Evolutionary conservation across 768 basidiomycete species (phyloP).

Genomic region (Russula compacta): DNA sequence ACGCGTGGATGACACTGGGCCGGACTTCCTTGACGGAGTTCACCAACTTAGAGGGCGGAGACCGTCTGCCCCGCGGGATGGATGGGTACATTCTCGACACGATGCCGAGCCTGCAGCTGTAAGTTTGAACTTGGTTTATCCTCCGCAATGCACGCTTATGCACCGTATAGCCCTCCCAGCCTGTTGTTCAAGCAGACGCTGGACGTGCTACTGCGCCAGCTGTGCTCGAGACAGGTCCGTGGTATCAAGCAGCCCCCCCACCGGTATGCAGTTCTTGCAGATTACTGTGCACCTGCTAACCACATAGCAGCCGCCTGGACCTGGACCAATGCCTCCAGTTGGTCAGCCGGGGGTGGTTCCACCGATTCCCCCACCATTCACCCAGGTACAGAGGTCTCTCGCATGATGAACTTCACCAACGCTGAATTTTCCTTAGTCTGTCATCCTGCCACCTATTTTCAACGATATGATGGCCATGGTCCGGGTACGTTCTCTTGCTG

Average conservation of each 20-base stretch:
- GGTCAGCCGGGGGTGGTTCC: neutral
- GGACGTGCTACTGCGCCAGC: constrained; percentile 3
- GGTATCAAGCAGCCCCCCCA: neutral
- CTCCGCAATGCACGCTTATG: neutral
- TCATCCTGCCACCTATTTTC: constrained; percentile 52
- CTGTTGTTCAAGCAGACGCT: neutral
- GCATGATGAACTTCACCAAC: neutral
- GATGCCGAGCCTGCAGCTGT: neutral
- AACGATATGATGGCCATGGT: constrained; percentile 63
- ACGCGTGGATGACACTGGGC: neutral
- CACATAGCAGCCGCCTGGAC: neutral
- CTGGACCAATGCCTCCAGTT: neutral
- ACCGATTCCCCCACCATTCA: constrained; percentile 13
- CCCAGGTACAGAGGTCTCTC: constrained; percentile 19
- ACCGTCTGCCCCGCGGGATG: neutral
- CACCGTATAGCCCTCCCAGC: neutral
- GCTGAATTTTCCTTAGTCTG: constrained; percentile 35
- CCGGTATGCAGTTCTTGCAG: neutral
- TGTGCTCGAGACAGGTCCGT: neutral
- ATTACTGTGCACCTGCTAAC: neutral
- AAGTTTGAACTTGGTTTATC: neutral
- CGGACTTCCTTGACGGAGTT: neutral
- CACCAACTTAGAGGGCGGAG: neutral
- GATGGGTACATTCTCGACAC: neutral
- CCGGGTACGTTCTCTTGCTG: constrained; percentile 36